These are phyloP conservation scores for Micractinium sp. DNA, from an alignment of 139 green algal genomes.

Conservation along the genomic window DNA sequence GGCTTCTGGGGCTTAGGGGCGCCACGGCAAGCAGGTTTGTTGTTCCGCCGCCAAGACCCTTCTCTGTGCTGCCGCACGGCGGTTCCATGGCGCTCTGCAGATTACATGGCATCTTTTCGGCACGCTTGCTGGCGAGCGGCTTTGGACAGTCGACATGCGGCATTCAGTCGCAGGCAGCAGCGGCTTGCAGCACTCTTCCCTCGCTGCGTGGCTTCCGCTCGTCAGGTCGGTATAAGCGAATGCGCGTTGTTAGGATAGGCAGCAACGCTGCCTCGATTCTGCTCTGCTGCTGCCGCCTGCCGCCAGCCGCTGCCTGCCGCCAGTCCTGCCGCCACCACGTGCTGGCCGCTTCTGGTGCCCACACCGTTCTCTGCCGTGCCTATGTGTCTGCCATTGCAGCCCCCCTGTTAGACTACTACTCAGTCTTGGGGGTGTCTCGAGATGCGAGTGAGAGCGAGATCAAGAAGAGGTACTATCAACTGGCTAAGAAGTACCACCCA, in stretches of 20 bases:
- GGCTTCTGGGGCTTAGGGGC: background rate
- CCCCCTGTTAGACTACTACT: constrained; percentile 77
- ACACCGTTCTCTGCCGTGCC: background rate
- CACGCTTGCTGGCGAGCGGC: background rate
- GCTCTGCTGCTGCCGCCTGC: background rate
- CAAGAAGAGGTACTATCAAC: constrained; percentile 91
- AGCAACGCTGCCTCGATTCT: background rate
- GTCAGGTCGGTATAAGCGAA: background rate
- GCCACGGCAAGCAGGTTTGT: background rate
- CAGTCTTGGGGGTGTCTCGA: constrained; percentile 72
- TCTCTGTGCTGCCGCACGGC: background rate
- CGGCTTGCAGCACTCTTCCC: background rate
- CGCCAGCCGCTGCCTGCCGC: background rate
- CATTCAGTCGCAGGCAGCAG: background rate
- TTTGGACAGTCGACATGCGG: constrained; percentile 2
- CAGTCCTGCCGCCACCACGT: background rate
- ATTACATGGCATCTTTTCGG: background rate
- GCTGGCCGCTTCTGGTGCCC: background rate
- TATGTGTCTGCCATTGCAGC: background rate
- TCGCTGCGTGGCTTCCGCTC: background rate
- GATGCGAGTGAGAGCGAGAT: constrained; percentile 82
- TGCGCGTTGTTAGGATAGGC: background rate
- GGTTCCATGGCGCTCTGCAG: background rate
- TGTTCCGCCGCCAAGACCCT: background rate
- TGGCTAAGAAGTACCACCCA: constrained; percentile 93